These are phyloP conservation scores for Aquilaria yunnanensis DNA, from an alignment of 345 rosid species.

Conservation along the genomic window DNA sequence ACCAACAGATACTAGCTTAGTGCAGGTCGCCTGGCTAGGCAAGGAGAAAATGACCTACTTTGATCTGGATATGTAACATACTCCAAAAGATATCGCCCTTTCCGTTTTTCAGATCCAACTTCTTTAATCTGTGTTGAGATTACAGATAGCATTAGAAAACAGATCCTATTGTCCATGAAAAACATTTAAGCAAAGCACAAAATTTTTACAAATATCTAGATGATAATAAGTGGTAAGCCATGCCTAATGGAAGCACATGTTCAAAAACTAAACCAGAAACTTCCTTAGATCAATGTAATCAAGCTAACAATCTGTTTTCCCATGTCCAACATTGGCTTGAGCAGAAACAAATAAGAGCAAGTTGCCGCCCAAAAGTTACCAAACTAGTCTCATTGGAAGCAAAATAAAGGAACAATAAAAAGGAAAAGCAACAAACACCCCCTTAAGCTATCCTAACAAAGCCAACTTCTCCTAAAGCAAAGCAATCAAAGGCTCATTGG, in stretches of 20 bases:
- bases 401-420: no score
- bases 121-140: slow-evolving; percentile 29
- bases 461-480: no score
- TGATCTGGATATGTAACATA: slow-evolving; percentile 50
- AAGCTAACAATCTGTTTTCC: no score
- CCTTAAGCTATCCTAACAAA: no score
- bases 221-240: background rate
- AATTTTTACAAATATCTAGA: background rate
- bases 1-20: background rate
- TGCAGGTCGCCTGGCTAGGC: background rate
- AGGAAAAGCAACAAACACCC: no score
- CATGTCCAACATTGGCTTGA: no score
- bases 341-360: no score
- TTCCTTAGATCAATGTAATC: background rate
- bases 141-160: background rate
- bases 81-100: slow-evolving; percentile 18
- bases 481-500: no score
- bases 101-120: background rate
- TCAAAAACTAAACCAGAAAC: background rate
- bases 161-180: background rate
- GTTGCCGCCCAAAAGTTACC: no score
- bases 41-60: slow-evolving; percentile 29
- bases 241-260: background rate
- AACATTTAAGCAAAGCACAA: background rate
- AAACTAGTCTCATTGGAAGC: no score